phyloP scores from a whole-genome alignment of 176 grass and related monocot genomes.

The Alopecurus myosuroides region DNA sequence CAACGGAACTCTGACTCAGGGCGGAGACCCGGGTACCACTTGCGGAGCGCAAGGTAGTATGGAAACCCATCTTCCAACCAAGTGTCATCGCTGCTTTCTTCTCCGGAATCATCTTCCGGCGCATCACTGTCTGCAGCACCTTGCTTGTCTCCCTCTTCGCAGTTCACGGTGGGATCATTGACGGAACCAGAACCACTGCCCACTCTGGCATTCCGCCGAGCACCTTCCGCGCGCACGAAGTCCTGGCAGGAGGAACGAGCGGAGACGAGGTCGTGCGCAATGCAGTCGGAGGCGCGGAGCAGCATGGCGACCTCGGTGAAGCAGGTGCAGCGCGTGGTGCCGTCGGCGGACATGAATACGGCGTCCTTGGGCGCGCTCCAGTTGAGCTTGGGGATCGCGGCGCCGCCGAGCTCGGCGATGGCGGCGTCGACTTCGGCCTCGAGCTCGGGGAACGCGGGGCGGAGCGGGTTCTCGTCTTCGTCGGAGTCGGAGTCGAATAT shows the following conservation, averaged over 20 bases:
- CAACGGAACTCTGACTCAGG: conserved; percentile 92
- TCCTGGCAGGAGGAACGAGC: conserved; percentile 35
- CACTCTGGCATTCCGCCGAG: conserved; percentile 2
- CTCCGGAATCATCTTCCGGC: not conserved
- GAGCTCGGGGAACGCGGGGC: conserved; percentile 67
- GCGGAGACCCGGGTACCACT: conserved; percentile 65
- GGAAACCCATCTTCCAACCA: conserved; percentile 49
- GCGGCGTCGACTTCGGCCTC: conserved; percentile 64
- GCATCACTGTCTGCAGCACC: not conserved
- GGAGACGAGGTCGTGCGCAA: conserved; percentile 56
- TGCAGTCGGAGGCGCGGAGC: conserved; percentile 72
- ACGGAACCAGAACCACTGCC: not conserved
- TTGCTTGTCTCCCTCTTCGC: not conserved
- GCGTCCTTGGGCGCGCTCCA: conserved; percentile 91
- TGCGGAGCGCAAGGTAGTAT: conserved; percentile 74
- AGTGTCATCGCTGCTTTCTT: not conserved
- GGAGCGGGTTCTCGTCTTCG: not conserved
- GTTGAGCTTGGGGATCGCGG: conserved; percentile 74
- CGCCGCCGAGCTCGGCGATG: conserved; percentile 57
- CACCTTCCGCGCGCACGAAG: not conserved
- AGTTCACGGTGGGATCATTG: not conserved
- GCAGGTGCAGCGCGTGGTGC: conserved; percentile 49
- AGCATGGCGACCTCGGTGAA: conserved; percentile 76
- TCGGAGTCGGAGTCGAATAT: conserved; percentile 23
- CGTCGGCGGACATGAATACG: conserved; percentile 70